Evolutionary conservation across 108 stramenopile species (phyloP), one percentile per base, ranked within the genome.

Genomic region (Skeletonema grethae): DNA sequence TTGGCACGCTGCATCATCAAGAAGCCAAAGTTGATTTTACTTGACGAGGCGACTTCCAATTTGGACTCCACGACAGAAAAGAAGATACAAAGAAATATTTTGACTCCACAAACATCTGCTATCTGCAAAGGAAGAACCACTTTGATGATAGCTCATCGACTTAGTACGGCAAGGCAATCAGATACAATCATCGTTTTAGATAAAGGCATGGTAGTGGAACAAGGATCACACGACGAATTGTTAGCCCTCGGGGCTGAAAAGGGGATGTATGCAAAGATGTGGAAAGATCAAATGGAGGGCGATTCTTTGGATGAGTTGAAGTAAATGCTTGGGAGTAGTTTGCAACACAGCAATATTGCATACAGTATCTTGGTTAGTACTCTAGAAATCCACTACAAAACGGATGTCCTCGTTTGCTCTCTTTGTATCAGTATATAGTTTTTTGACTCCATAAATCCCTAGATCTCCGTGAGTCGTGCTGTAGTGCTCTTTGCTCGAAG

Each of bases 31-130:
- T 59, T 92, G 30, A 62, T 94, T 12, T 64, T 96, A 5, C 76
- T 88, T 25, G 96, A 97, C 70, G 96, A 97, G 72, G 91, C 95
- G 5, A 97, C 96, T 5, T 79, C 79, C 7, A 81, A 92, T 6
- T 73, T 97, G n/a, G 96, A 97, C 61, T 67, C 90, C 8, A 59
- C 61, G 13, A 97, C 92, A 28, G 93, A 95, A 66, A 43, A 36
- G 15, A 74, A 77, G 16, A 75, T 85, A 11, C 79, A 80, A 57
- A 45, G 63, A 35, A 77, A 77, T 35, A 67, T 84, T 30, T 50
- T 72, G 34, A 77, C 64, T 46, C 72, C 61, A 77, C 87, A 57
- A 73, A 77, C 69, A n/a, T 69, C 69, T 8, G 57, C 69, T 12
- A 64, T 77, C 18, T 65, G 65, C 41, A 67, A 73, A 48, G 73